Evolutionary conservation across 2,329 filamentous ascomycete species (phyloP).

Genomic region (Talaromyces islandicus): DNA sequence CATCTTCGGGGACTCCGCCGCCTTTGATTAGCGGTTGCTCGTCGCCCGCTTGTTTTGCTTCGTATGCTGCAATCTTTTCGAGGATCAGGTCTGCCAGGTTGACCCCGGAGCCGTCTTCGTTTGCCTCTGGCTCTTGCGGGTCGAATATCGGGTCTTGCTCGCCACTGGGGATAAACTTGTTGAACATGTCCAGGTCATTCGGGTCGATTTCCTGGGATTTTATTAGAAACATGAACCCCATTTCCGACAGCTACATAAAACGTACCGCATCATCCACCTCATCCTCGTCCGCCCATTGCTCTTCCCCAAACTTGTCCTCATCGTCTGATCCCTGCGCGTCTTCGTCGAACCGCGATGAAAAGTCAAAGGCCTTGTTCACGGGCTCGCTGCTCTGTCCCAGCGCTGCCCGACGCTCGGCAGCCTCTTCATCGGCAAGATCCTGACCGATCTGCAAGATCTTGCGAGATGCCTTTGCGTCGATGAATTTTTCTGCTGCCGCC

Average conservation of each 20-base stretch:
- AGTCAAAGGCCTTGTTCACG: slow-evolving; percentile 65
- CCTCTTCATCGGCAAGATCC: slow-evolving; percentile 79
- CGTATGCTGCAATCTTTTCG: slow-evolving; percentile 87
- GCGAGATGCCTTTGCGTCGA: slow-evolving; percentile 81
- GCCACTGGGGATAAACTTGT: slow-evolving; percentile 75
- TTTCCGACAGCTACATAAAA: background rate
- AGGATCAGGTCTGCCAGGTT: slow-evolving; percentile 92
- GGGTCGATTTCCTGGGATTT: slow-evolving; percentile 72
- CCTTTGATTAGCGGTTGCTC: slow-evolving; percentile 41
- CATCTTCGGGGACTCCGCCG: slow-evolving; percentile 63
- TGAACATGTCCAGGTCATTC: slow-evolving; percentile 81
- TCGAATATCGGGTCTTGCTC: slow-evolving; percentile 69
- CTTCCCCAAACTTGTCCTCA: slow-evolving; percentile 49
- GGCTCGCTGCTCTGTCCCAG: slow-evolving; percentile 34
- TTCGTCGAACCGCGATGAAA: slow-evolving; percentile 67
- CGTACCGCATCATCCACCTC: slow-evolving; percentile 53
- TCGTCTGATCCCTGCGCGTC: slow-evolving; percentile 43
- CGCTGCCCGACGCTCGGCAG: slow-evolving; percentile 40
- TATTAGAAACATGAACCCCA: slow-evolving; percentile 1
- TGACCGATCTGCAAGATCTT: slow-evolving; percentile 87
- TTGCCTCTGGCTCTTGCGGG: slow-evolving; percentile 43
- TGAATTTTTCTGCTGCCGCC: slow-evolving; percentile 42
- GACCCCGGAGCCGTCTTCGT: slow-evolving; percentile 52
- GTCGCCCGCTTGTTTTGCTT: slow-evolving; percentile 57
- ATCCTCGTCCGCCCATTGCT: slow-evolving; percentile 73